Percentiles rank a stretch among this genome's conserved stretches.
Evolutionary conservation across 345 rosid genomes (phyloP).

Genomic region (Cardamine occulta): DNA sequence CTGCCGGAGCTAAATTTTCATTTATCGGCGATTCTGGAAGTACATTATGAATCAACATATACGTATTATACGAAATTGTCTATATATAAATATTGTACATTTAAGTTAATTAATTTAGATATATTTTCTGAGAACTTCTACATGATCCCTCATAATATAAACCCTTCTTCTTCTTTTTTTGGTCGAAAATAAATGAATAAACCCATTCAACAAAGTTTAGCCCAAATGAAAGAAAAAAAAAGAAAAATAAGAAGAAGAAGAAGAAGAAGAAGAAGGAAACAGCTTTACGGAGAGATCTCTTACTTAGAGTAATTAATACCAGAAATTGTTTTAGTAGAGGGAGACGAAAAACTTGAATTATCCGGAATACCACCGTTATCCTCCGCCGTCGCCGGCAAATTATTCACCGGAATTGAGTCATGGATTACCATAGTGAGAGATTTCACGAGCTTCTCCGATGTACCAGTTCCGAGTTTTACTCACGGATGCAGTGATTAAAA

Average conservation of each 20-base stretch:
- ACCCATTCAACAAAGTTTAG: neutral
- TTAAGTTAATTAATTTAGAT: too few species aligned
- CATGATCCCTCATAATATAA: too few species aligned
- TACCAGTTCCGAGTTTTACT: neutral
- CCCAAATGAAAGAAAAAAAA: neutral
- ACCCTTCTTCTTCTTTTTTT: too few species aligned
- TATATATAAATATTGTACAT: neutral
- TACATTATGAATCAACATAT: neutral
- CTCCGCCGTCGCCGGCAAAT: slow-evolving; percentile 19
- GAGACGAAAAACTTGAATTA: neutral
- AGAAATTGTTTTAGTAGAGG: neutral
- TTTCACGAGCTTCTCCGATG: neutral
- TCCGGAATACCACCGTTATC: slow-evolving; percentile 12
- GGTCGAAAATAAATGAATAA: neutral
- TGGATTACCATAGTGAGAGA: neutral
- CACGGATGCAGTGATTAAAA: neutral
- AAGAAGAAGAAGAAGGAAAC: neutral
- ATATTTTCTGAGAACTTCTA: too few species aligned
- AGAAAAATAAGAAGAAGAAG: too few species aligned
- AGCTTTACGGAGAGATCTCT: slow-evolving; percentile 1
- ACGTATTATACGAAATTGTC: neutral
- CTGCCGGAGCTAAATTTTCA: slow-evolving; percentile 11
- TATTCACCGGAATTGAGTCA: neutral
- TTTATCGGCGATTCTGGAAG: slow-evolving; percentile 32
- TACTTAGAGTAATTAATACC: slow-evolving; percentile 1